Evolutionary conservation across 2,329 filamentous ascomycete species (phyloP), one percentile per base, ranked within the genome.

Genomic region (Colletotrichum falcatum): DNA sequence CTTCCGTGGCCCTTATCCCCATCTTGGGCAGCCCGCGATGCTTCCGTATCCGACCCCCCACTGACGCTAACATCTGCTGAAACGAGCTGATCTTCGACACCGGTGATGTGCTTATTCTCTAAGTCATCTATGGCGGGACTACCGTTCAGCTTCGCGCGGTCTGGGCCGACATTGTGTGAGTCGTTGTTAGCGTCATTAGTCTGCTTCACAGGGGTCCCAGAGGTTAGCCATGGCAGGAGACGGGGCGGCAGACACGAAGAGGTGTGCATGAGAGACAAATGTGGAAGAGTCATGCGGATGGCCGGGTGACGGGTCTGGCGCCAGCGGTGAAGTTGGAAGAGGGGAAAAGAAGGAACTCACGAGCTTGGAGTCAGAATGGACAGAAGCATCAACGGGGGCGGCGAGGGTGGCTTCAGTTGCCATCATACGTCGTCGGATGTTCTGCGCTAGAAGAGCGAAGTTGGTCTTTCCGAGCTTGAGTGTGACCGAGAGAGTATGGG

Each of bases 41-140:
- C 88, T 78, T 95, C 93, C 49, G 89, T 94, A 81, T 95, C 93
- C 66, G 93, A 95, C 75, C 90, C 91, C 74, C 91, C 92, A 79
- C 90, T 94, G 73, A 89, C 85, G 78, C 92, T 93, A 73, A 89
- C 89, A 76, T 91, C 89, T 74, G 88, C 85, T 70, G 90, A 91
- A 78, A 87, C 86, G 73, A 86, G 81, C 73, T 87, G 83, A 76
- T 90, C 85, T 76, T 91, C 89, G 72, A 89, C 83, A 71, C 83
- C 85, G 77, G 83, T 82, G 77, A 88, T 86, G 77, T 86, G 86
- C 79, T 87, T 89, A 77, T 88, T 87, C 75, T 85, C 87, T 74
- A 85, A 81, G 71, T 88, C 87, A 75, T 89, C 83, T 77, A 80
- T 80, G 74, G 83, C 78, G 72, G 78, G 73, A 58, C 77, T 81